Percentiles rank a stretch among this genome's conserved stretches.
Evolutionary conservation across 179 eudicot species (phyloP).

Genomic region (Beta macrorhiza): DNA sequence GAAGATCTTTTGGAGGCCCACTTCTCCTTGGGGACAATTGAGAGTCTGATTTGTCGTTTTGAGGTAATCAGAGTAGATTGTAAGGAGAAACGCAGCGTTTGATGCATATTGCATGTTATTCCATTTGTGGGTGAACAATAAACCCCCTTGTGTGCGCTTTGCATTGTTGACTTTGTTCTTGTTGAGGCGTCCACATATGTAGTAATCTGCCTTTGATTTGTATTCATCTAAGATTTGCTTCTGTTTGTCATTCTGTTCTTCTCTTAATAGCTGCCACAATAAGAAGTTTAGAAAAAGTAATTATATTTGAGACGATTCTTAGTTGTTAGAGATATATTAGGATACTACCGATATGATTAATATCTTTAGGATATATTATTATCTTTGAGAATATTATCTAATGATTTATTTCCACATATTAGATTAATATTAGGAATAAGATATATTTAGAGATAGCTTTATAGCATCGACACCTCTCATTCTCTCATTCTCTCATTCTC

Average conservation of each 20-base stretch:
- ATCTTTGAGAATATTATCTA: too few relatives aligned
- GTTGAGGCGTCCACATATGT: slow-evolving; percentile 56
- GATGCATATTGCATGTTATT: slow-evolving; percentile 80
- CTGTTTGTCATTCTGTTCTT: slow-evolving; percentile 29
- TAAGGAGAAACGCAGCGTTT: slow-evolving; percentile 52
- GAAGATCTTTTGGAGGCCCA: slow-evolving; percentile 38
- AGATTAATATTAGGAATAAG: too few relatives aligned
- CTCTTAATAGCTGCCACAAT: slow-evolving; percentile 40
- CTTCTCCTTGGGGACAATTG: slow-evolving; percentile 37
- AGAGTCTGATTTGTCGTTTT: slow-evolving; percentile 29
- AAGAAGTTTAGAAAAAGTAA: not conserved
- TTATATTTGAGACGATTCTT: too few relatives aligned
- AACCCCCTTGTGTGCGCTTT: slow-evolving; percentile 62
- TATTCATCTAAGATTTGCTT: slow-evolving; percentile 35
- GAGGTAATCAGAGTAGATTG: slow-evolving; percentile 55
- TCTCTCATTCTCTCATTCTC: too few relatives aligned
- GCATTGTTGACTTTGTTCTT: slow-evolving; percentile 51
- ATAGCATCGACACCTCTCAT: too few relatives aligned
- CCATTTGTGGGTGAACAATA: slow-evolving; percentile 60
- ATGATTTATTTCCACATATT: too few relatives aligned
- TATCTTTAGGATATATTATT: too few relatives aligned
- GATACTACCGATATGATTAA: too few relatives aligned
- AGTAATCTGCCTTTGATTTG: slow-evolving; percentile 58
- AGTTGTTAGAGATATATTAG: too few relatives aligned
- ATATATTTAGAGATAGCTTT: too few relatives aligned